Evolutionary conservation across 352 stramenopile genomes (phyloP).

Genomic region (Globisporangium yorkense): DNA sequence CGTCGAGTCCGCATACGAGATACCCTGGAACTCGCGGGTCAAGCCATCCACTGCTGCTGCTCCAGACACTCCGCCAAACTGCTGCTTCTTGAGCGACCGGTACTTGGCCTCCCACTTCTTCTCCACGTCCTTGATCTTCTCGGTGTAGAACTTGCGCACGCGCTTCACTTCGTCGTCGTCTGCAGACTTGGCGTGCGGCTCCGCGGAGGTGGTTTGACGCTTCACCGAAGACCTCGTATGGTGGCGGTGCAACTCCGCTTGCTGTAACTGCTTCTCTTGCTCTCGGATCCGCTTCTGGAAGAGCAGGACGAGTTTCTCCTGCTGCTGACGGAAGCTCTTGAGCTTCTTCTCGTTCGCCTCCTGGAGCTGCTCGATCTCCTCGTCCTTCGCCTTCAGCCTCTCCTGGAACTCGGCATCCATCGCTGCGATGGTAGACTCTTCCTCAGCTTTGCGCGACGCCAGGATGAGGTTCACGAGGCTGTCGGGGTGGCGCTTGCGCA

Average conservation of each 20-base stretch:
- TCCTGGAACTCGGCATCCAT: conserved; percentile 30
- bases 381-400: conserved; percentile 33
- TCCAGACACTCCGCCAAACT: conserved; percentile 13
- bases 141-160: conserved; percentile 62
- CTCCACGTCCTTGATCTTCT: conserved; percentile 76
- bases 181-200: conserved; percentile 7
- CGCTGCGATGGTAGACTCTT: conserved; percentile 45
- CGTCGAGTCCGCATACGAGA: conserved; percentile 29
- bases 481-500: conserved; percentile 69
- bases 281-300: conserved; percentile 60
- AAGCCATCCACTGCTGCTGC: not conserved
- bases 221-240: conserved; percentile 4
- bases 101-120: conserved; percentile 72
- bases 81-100: conserved; percentile 45
- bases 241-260: not conserved
- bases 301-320: conserved; percentile 69
- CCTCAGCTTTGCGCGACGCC: conserved; percentile 53
- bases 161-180: conserved; percentile 33
- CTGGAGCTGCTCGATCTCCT: conserved; percentile 48
- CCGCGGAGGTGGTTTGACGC: not conserved
- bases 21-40: conserved; percentile 10
- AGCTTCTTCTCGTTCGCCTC: conserved; percentile 49
- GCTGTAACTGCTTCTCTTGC: conserved; percentile 32
- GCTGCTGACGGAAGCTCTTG: conserved; percentile 68
- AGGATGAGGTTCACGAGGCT: conserved; percentile 78